Base-by-base conservation (phyloP, 176 grass and related monocot genomes). In the Oryza glaberrima region DNA sequence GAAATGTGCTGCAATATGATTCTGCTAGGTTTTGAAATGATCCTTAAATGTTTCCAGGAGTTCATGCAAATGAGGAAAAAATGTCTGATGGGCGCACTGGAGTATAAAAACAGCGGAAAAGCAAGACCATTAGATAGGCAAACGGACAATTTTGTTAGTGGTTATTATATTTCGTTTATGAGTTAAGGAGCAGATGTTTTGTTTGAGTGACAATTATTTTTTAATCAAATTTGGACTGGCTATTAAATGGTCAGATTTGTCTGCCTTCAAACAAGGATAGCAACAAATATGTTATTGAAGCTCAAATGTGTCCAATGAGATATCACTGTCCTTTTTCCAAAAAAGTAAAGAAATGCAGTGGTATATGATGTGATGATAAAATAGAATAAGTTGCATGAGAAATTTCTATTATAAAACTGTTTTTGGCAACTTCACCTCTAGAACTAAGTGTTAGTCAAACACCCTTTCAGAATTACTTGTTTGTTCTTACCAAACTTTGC, bases 1-100 rank as follows among this genome's bases (percentile, higher is more conserved):
- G 45, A 28, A 32, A 32, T 52, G 25, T 9, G 28, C 58, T 52
- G 56, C 20, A 65, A 6, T 73, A 23, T 65, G 20, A 3, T 66
- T 28, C 25, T 19, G 16, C 63, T 86, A 68, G 54, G 70, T 26
- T n/a, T 68, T 75, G 16, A 75, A 9, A 86, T 81, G 60, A 65
- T 30, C 77, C 34, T 73, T 0, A 12, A 19, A 72, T 61, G 71
- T 19, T 80, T 80, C 25, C 7, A 26, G 11, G 72, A 30, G 26
- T 86, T 10, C 72, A 73, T n/a, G 14, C 8, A 79, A 65, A 25
- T 26, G 54, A 51, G 30, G 38, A 36, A 36, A 36, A 36, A 66
- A 52, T 73, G 34, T 80, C 14, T 49, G 14, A 23, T 80, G 15
- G 45, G 3, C 36, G 25, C 25, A 28, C 38, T 80, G 25, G 51